These are phyloP conservation scores for Arxiozyma bovina DNA, from an alignment of 1,139 yeast genomes.

Conservation along the genomic window DNA sequence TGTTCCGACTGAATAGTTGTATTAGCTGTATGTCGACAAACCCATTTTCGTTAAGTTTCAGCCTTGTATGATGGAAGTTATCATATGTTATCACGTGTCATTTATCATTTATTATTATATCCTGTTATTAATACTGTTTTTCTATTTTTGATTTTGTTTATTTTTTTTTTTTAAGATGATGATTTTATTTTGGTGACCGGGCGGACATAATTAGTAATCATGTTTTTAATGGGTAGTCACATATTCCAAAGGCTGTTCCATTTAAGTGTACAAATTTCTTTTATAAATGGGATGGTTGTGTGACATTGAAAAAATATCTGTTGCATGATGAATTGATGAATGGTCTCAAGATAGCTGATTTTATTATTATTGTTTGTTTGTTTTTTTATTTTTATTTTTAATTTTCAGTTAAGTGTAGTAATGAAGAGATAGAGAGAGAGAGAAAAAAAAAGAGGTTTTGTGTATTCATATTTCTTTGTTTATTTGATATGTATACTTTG, in stretches of 20 bases:
- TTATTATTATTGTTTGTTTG: not conserved
- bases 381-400: not conserved
- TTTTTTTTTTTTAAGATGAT: slow-evolving; percentile 20
- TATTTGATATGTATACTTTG: not conserved
- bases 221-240: slow-evolving; percentile 15
- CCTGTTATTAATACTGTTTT: not conserved
- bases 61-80: slow-evolving; percentile 31
- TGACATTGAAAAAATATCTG: slow-evolving; percentile 15
- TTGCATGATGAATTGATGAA: slow-evolving; percentile 31
- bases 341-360: slow-evolving; percentile 35
- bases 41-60: slow-evolving; percentile 33
- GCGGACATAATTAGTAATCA: slow-evolving; percentile 34
- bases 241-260: slow-evolving; percentile 18
- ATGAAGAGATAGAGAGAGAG: not conserved
- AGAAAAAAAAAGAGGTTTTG: not conserved
- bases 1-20: slow-evolving; percentile 35
- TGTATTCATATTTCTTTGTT: not conserved
- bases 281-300: slow-evolving; percentile 21
- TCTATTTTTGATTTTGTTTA: not conserved
- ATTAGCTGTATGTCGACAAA: slow-evolving; percentile 31
- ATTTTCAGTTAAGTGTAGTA: not conserved
- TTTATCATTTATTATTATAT: not conserved
- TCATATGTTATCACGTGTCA: not conserved
- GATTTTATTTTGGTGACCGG: slow-evolving; percentile 33
- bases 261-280: slow-evolving; percentile 30